Evolutionary conservation across 2,329 filamentous ascomycete genomes (phyloP).

Genomic region (Chaetomiaceae sp.): DNA sequence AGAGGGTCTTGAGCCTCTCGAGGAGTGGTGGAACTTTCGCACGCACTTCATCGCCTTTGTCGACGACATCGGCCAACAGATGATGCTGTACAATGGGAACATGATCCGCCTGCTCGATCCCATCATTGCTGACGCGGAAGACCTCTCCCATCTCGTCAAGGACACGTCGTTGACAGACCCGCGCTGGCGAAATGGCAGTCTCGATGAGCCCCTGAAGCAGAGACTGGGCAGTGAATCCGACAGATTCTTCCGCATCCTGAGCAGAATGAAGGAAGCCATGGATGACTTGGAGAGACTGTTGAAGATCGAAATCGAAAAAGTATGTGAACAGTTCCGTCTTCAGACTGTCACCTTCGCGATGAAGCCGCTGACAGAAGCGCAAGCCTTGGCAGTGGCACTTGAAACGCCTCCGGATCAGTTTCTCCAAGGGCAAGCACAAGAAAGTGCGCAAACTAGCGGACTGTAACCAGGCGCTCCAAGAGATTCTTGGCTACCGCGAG

Average conservation of each 20-base stretch:
- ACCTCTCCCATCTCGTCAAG: neutral
- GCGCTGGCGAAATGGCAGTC: neutral
- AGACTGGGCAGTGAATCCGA: neutral
- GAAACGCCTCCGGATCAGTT: neutral
- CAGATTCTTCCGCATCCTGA: neutral
- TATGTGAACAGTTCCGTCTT: neutral
- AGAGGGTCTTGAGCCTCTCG: neutral
- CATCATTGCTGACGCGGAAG: neutral
- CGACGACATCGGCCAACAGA: neutral
- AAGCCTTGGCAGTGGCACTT: neutral
- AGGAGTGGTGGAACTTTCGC: neutral
- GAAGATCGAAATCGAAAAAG: neutral
- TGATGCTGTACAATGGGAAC: neutral
- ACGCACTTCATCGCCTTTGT: neutral
- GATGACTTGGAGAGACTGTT: neutral
- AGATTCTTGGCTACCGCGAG: neutral
- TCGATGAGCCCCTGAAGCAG: neutral
- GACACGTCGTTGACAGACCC: neutral
- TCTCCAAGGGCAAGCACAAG: neutral
- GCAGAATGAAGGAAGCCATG: neutral
- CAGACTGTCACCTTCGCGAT: neutral
- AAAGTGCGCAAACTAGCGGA: neutral
- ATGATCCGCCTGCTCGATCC: neutral
- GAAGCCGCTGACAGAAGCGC: neutral
- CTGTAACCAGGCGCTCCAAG: neutral